Conservation (phyloP, 179 eudicot genomes). For the Silene vulgaris region DNA sequence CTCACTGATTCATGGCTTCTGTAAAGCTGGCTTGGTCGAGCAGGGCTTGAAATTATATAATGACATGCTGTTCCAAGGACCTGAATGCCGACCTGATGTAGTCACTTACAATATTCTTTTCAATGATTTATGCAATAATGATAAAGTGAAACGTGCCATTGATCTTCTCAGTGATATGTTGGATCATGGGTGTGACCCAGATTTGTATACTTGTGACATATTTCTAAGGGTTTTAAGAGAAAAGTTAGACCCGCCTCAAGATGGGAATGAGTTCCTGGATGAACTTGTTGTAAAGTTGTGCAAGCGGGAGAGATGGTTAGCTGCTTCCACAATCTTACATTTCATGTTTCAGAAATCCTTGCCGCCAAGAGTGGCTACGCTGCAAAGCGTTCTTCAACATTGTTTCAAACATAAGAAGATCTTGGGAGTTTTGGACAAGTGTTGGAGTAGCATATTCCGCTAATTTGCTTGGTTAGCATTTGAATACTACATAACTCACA, state of each 20-base stretch:
- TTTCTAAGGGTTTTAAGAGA: conserved; percentile 60
- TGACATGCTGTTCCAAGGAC: conserved; percentile 60
- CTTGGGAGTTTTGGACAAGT: conserved; percentile 42
- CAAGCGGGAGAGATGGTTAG: conserved; percentile 44
- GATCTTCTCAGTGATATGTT: conserved; percentile 70
- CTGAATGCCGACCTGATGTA: conserved; percentile 57
- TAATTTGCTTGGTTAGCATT: conserved; percentile 19
- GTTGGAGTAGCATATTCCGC: conserved; percentile 45
- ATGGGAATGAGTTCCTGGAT: conserved; percentile 72
- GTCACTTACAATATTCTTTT: conserved; percentile 78
- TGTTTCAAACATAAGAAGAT: conserved; percentile 56
- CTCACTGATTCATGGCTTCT: conserved; percentile 82
- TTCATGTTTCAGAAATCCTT: conserved; percentile 70
- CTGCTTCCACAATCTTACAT: conserved; percentile 58
- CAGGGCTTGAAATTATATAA: conserved; percentile 64
- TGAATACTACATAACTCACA: not conserved
- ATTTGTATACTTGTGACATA: conserved; percentile 61
- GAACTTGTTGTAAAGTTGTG: conserved; percentile 61
- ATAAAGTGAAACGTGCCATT: conserved; percentile 53
- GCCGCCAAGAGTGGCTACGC: conserved; percentile 56
- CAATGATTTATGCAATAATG: conserved; percentile 51
- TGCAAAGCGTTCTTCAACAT: conserved; percentile 57
- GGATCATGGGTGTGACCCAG: conserved; percentile 79
- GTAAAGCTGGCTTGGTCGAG: conserved; percentile 61
- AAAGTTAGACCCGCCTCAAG: conserved; percentile 62